These are phyloP conservation scores for Rhododendron vialii DNA, from an alignment of 148 eudicot species.

Conservation along the genomic window DNA sequence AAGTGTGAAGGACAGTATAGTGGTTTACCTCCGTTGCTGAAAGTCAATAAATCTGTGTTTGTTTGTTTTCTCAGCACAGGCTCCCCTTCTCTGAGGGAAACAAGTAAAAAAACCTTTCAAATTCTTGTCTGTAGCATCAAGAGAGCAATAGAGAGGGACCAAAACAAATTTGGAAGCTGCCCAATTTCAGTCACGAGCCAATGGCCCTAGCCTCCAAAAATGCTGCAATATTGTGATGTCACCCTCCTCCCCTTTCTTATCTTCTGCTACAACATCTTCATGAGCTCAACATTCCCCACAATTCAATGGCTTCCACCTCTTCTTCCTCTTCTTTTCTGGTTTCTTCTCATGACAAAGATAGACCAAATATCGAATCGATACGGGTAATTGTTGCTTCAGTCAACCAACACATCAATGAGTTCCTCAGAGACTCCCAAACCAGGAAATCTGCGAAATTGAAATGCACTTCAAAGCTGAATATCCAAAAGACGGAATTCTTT, in stretches of 20 bases:
- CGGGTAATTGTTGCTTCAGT: constrained; percentile 22
- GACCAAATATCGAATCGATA: constrained; percentile 25
- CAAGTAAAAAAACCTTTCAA: not conserved
- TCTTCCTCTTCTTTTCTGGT: constrained; percentile 10
- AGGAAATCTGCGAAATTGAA: constrained; percentile 24
- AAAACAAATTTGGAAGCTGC: not conserved
- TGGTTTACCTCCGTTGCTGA: constrained; percentile 4
- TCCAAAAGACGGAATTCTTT: constrained; percentile 23
- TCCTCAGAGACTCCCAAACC: constrained; percentile 22
- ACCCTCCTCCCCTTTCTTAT: not conserved
- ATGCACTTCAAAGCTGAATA: constrained; percentile 36
- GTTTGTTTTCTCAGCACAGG: constrained; percentile 1
- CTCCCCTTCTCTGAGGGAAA: constrained; percentile 6
- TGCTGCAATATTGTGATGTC: not conserved
- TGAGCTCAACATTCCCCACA: constrained; percentile 8
- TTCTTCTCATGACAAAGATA: constrained; percentile 14
- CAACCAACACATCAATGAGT: constrained; percentile 25
- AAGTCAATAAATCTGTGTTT: not conserved
- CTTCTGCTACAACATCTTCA: constrained; percentile 3
- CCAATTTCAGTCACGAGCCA: constrained; percentile 16
- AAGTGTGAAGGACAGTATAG: not conserved
- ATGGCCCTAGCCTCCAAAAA: not conserved
- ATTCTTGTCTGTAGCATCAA: constrained; percentile 17
- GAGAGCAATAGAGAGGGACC: constrained; percentile 14
- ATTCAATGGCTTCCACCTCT: constrained; percentile 36